Conservation (phyloP, 345 rosid species). For the Brassica juncea region DNA sequence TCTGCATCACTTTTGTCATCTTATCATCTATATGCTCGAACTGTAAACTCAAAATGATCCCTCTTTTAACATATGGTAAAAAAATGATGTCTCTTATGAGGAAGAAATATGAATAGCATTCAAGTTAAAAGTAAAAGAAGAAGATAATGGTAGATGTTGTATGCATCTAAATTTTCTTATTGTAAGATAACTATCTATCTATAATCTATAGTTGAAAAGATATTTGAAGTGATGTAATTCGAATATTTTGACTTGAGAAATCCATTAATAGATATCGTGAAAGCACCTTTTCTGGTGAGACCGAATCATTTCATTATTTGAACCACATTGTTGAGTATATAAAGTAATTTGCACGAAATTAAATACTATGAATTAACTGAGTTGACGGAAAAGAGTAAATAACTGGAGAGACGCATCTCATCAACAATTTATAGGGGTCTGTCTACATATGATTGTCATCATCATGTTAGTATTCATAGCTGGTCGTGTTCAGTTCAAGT, state of each 20-base stretch:
- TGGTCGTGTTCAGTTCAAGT: neutral
- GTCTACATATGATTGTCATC: neutral
- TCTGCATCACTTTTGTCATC: neutral
- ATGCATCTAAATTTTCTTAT: neutral
- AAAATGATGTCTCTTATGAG: neutral
- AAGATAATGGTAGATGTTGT: neutral
- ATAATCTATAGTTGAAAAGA: neutral
- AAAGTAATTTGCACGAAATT: neutral
- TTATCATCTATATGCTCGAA: neutral
- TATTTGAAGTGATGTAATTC: slow-evolving; percentile 16
- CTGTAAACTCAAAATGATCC: neutral
- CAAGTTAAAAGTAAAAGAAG: neutral
- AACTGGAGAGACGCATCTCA: neutral
- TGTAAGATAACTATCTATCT: neutral
- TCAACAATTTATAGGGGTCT: neutral
- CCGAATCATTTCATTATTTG: neutral
- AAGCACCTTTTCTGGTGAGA: neutral
- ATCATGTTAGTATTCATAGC: neutral
- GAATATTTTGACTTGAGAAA: neutral
- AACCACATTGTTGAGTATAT: neutral
- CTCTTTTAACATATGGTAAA: neutral
- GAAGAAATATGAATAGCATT: neutral
- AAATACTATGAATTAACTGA: neutral
- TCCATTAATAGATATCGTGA: neutral
- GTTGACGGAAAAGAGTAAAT: neutral